Evolutionary conservation across 805 yeast genomes (phyloP), one percentile per base, ranked within the genome.

Genomic region (Monosporozyma unispora): DNA sequence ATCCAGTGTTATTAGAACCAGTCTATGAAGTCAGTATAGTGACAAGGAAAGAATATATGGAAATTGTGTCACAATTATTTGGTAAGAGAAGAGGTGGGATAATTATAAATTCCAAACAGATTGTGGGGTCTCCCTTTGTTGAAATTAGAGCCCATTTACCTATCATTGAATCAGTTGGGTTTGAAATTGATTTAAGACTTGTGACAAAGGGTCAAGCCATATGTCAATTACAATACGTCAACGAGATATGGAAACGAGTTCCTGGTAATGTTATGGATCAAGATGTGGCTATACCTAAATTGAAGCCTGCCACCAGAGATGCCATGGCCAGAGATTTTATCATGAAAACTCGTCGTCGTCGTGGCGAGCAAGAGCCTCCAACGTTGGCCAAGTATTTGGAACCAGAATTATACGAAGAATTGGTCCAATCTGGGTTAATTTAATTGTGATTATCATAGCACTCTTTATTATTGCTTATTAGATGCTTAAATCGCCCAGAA

Each of bases 211-310:
- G 96, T 4, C 83, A 79, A 57, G 90, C 93, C 0, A 74, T 79
- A 72, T 79, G 88, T 44, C 78, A 78, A 44, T 62, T 84, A 52
- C 76, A 75, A 45, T 87, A 87, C 64, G 74, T 75, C 49, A 75
- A 74, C 50, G 59, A 60, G 37, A 60, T 57, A 9, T 93, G 96
- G 96, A 75, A 77, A 19, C 65, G 72, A 2, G 95, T 87, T 0
- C 96, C 96, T 1, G 99, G 99, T 0, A 88, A 91, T 68, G 98
- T 97, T 8, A 60, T 91, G 57, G 96, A 91, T 62, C 68, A 70
- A 21, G 75, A 78, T 29, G 77, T 78, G 16, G 69, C 67, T 45
- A 74, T 88, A 38, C 88, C 89, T 4, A 75, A 81, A 40, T 71
- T 91, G 62, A 80, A 80, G 56, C 87, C 96, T 0, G 96, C 93